Conservation (phyloP, 192 early-diverging fungal species). For the Pilaira anomala region DNA sequence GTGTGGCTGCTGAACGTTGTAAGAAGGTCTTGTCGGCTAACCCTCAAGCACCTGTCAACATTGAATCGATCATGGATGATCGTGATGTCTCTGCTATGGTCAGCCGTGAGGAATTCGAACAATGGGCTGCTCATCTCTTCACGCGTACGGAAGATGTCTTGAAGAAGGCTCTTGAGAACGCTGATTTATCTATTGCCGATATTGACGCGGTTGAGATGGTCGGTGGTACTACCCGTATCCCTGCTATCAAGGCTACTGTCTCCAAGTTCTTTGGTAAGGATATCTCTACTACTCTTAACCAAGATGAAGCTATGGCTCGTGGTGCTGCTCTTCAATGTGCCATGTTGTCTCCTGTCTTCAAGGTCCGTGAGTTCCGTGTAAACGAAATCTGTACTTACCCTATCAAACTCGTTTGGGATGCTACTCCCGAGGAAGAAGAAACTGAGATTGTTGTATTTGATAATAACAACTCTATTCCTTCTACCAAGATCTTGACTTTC, state of each 20-base stretch:
- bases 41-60: constrained; percentile 83
- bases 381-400: constrained; percentile 88
- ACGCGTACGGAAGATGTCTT: constrained; percentile 71
- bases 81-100: constrained; percentile 86
- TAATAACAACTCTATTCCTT: constrained; percentile 82
- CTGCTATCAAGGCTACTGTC: constrained; percentile 88
- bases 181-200: constrained; percentile 73
- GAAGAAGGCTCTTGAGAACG: constrained; percentile 69
- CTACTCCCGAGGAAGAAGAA: constrained; percentile 69
- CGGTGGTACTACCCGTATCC: constrained; percentile 92
- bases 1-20: constrained; percentile 86
- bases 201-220: constrained; percentile 94
- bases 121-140: constrained; percentile 71
- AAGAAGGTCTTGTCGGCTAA: constrained; percentile 98
- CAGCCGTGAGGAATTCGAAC: constrained; percentile 81
- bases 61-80: constrained; percentile 97
- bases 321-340: constrained; percentile 97
- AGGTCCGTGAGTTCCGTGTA: constrained; percentile 93
- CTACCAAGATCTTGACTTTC: constrained; percentile 90
- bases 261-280: constrained; percentile 86
- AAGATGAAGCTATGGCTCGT: constrained; percentile 96
- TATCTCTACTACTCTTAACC: constrained; percentile 90
- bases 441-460: constrained; percentile 85
- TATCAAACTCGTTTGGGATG: constrained; percentile 87
- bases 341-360: constrained; percentile 95